These are phyloP conservation scores for Hirsutella rhossiliensis DNA, from an alignment of 2,329 filamentous ascomycete species.

Conservation along the genomic window DNA sequence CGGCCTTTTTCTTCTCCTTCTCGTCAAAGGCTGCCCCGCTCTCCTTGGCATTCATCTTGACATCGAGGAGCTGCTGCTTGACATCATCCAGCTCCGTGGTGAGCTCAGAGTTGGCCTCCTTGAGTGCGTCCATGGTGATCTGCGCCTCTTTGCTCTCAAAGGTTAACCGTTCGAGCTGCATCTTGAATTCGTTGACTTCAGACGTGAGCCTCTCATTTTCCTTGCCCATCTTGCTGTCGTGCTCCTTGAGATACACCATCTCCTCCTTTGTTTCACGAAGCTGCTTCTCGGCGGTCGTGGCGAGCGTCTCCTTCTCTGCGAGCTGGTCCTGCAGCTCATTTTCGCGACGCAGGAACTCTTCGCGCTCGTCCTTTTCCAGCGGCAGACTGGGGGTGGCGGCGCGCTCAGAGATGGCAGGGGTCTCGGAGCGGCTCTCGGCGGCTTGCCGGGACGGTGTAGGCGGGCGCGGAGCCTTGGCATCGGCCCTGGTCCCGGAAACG, in stretches of 20 bases:
- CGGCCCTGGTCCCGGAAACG: slow-evolving; percentile 23
- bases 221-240: slow-evolving; percentile 69
- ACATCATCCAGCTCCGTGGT: slow-evolving; percentile 87
- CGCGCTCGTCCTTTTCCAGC: slow-evolving; percentile 90
- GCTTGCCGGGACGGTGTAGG: slow-evolving; percentile 39
- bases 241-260: slow-evolving; percentile 72
- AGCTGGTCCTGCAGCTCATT: slow-evolving; percentile 97
- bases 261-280: slow-evolving; percentile 80
- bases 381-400: slow-evolving; percentile 78
- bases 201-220: slow-evolving; percentile 79
- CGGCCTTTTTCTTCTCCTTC: slow-evolving; percentile 97
- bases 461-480: slow-evolving; percentile 34
- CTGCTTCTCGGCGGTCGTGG: slow-evolving; percentile 67
- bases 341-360: slow-evolving; percentile 88
- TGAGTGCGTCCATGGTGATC: slow-evolving; percentile 95
- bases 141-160: slow-evolving; percentile 95
- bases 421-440: slow-evolving; percentile 49
- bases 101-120: slow-evolving; percentile 89
- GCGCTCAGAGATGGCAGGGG: slow-evolving; percentile 60
- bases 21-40: slow-evolving; percentile 82
- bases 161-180: slow-evolving; percentile 89
- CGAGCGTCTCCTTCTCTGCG: slow-evolving; percentile 78
- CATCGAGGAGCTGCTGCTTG: slow-evolving; percentile 90
- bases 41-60: slow-evolving; percentile 94
- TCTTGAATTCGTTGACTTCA: slow-evolving; percentile 86